phyloP scores from a whole-genome alignment of 768 basidiomycete species.

The Pleurotus salmoneostramineus region DNA sequence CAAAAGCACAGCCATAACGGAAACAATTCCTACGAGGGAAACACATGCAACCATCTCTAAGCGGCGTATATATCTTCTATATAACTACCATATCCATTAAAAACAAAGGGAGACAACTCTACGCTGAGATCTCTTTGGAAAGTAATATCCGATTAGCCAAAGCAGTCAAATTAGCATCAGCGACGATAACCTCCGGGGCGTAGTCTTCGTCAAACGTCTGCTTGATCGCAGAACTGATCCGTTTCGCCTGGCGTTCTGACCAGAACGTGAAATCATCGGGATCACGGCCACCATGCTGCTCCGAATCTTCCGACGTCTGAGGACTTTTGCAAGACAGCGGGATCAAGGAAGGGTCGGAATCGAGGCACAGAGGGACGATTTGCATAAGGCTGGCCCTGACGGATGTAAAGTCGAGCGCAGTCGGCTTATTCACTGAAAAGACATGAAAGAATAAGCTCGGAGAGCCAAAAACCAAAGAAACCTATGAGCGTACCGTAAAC shows the following conservation, averaged over 20 bases:
- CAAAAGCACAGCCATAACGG: not conserved
- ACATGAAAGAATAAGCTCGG: slow-evolving; percentile 10
- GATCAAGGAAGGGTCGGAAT: slow-evolving; percentile 79
- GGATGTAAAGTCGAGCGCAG: slow-evolving; percentile 55
- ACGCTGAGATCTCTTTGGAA: slow-evolving; percentile 56
- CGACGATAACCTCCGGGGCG: slow-evolving; percentile 85
- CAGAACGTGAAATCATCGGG: slow-evolving; percentile 95
- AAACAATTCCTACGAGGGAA: not conserved
- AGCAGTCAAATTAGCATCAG: slow-evolving; percentile 88
- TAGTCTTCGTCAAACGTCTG: slow-evolving; percentile 88
- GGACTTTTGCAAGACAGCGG: slow-evolving; percentile 60
- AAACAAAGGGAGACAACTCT: not conserved
- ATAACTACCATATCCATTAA: not conserved
- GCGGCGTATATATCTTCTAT: not conserved
- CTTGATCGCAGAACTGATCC: slow-evolving; percentile 76
- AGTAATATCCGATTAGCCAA: slow-evolving; percentile 81
- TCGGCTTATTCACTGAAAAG: slow-evolving; percentile 63
- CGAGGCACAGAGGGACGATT: slow-evolving; percentile 83
- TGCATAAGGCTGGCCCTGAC: slow-evolving; percentile 66
- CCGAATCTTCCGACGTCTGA: slow-evolving; percentile 20
- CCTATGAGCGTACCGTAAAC: slow-evolving; percentile 65
- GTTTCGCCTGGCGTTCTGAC: slow-evolving; percentile 85
- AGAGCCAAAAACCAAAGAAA: not conserved
- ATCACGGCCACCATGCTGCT: slow-evolving; percentile 48
- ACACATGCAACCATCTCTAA: not conserved